Percentiles rank a stretch among this genome's conserved stretches.
Conservation (phyloP, 208 protist genomes). For the Crithidia thermophila region DNA sequence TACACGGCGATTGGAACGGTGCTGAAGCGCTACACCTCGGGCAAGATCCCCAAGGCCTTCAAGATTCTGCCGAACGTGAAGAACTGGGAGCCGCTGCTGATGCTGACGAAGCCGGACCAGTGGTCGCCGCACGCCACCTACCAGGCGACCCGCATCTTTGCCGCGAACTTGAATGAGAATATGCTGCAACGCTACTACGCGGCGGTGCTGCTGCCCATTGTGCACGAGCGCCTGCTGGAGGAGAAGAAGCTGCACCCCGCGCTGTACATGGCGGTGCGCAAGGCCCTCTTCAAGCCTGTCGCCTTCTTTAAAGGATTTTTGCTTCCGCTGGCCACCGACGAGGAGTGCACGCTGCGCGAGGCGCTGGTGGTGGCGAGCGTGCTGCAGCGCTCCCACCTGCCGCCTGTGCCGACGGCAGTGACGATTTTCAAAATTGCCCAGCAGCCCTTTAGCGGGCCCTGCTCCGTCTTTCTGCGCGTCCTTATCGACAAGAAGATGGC, state of each 20-base stretch:
- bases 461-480: slow-evolving; percentile 94
- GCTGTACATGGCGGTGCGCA: slow-evolving; percentile 98
- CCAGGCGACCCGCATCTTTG: slow-evolving; percentile 97
- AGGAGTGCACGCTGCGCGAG: slow-evolving; percentile 95
- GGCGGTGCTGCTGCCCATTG: slow-evolving; percentile 97
- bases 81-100: slow-evolving; percentile 98
- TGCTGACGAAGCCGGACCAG: slow-evolving; percentile 95
- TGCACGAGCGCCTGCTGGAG: slow-evolving; percentile 78
- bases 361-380: slow-evolving; percentile 95
- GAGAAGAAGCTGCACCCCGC: slow-evolving; percentile 98
- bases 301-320: slow-evolving; percentile 99
- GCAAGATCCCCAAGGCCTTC: slow-evolving; percentile 99
- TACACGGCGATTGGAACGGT: slow-evolving; percentile 95
- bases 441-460: slow-evolving; percentile 92
- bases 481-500: slow-evolving; percentile 99
- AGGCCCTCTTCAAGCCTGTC: slow-evolving; percentile 98
- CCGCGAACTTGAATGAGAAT: slow-evolving; percentile 95
- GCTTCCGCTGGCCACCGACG: slow-evolving; percentile 95
- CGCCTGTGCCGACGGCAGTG: slow-evolving; percentile 89
- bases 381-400: slow-evolving; percentile 93
- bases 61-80: slow-evolving; percentile 97
- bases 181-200: slow-evolving; percentile 98
- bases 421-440: slow-evolving; percentile 95
- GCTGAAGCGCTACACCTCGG: slow-evolving; percentile 96
- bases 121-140: slow-evolving; percentile 97